These are phyloP conservation scores for Hypoxylon subgilvum DNA, from an alignment of 495 filamentous ascomycete species.

Conservation along the genomic window DNA sequence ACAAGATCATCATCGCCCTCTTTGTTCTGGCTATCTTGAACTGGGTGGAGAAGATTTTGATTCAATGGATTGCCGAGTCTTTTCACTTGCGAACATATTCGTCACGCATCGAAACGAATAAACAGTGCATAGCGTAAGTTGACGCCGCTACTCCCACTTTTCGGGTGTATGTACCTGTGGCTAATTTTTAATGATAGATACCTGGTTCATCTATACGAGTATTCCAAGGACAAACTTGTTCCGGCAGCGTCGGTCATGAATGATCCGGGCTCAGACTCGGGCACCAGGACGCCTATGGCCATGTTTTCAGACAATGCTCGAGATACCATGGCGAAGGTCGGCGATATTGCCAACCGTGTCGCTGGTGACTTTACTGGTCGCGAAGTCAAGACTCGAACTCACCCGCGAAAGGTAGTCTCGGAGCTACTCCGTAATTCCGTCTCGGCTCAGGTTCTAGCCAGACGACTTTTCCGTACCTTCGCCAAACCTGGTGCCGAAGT, in stretches of 20 bases:
- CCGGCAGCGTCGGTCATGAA: constrained; percentile 71
- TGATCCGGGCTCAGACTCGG: constrained; percentile 50
- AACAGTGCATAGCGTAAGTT: constrained; percentile 74
- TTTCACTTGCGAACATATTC: constrained; percentile 93
- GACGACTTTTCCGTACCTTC: constrained; percentile 91
- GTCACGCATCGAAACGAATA: constrained; percentile 90
- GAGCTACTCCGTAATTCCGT: constrained; percentile 73
- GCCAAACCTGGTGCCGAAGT: constrained; percentile 74
- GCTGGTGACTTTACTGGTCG: constrained; percentile 95
- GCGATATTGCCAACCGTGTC: constrained; percentile 85
- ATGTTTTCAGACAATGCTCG: constrained; percentile 73
- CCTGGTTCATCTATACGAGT: constrained; percentile 80
- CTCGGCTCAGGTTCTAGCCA: constrained; percentile 85
- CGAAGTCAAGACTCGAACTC: constrained; percentile 71
- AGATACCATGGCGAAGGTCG: constrained; percentile 76
- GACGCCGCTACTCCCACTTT: constrained; percentile 11
- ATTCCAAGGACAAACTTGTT: constrained; percentile 74
- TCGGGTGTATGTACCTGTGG: neutral
- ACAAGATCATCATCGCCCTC: constrained; percentile 84
- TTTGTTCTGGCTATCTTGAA: constrained; percentile 84
- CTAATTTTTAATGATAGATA: constrained; percentile 47
- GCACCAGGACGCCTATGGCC: constrained; percentile 73
- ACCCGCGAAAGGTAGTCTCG: constrained; percentile 85
- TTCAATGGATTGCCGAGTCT: constrained; percentile 91
- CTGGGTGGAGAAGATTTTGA: constrained; percentile 89